Base-by-base conservation (phyloP, 78 protist genomes). In the Diacronema lutheri region DNA sequence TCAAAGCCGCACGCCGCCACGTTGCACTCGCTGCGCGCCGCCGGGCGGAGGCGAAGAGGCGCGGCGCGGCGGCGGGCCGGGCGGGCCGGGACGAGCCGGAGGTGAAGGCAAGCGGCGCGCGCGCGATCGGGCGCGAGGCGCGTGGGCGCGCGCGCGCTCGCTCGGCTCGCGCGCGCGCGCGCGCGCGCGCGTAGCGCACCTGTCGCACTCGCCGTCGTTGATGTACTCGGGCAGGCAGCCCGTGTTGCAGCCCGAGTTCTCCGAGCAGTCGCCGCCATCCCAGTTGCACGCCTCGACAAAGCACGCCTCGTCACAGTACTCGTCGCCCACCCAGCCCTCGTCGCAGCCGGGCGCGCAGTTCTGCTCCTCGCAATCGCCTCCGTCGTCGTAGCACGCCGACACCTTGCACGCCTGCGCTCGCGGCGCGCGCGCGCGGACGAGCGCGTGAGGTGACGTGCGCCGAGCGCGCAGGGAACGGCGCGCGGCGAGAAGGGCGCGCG, bases 141-240 rank as follows among this genome's bases (percentile, higher is more conserved):
- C n/a, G n/a, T n/a, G n/a, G n/a, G n/a, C n/a, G n/a, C n/a, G n/a
- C n/a, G n/a, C n/a, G n/a, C n/a, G n/a, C n/a, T n/a, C n/a, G n/a
- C n/a, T n/a, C n/a, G n/a, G n/a, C n/a, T n/a, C n/a, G n/a, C n/a
- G n/a, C n/a, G n/a, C n/a, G n/a, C n/a, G n/a, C n/a, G n/a, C n/a
- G n/a, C n/a, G n/a, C n/a, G n/a, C n/a, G n/a, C n/a, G n/a, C n/a
- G n/a, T n/a, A n/a, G 7, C 50, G 50, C 50, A 44, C 50, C 50
- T 44, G 77, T 69, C 77, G 77, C 77, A 69, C 56, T 69, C 46
- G 50, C 55, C 55, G 31, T 69, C 77, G 77, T 23, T 46, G 50
- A 69, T 12, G 37, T 13, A 21, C 33, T 14, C 4, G 29, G 77
- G 77, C 57, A 69, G 37, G 50, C 77, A 69, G 44, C 31, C 50